A percentile compares a stretch with the other conserved stretches of the same genome.
phyloP scores from a whole-genome alignment of 2,329 filamentous ascomycete genomes.

The Cytospora chrysosperma region DNA sequence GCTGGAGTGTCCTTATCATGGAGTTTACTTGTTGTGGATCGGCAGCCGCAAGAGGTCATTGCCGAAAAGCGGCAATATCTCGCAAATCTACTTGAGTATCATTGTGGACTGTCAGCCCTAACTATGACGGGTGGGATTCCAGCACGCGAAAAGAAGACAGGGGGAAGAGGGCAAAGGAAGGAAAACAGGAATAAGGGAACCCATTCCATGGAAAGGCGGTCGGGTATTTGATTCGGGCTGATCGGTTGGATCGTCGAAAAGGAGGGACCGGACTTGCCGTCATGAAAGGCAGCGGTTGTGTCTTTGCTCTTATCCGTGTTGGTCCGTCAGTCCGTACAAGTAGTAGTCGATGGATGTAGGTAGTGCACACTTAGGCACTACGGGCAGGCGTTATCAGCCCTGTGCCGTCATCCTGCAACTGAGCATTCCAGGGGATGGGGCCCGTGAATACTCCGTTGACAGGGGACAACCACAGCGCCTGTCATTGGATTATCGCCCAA shows the following conservation, averaged over 20 bases:
- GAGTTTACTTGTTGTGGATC: too few relatives aligned
- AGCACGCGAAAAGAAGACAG: constrained; percentile 8
- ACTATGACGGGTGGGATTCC: not conserved
- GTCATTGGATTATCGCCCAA: not conserved
- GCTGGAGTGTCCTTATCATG: too few relatives aligned
- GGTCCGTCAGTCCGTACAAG: not conserved
- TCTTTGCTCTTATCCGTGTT: not conserved
- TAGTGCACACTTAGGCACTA: not conserved
- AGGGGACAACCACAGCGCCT: too few relatives aligned
- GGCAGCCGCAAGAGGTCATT: too few relatives aligned
- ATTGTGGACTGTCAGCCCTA: too few relatives aligned
- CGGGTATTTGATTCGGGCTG: constrained; percentile 2
- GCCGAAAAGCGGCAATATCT: too few relatives aligned
- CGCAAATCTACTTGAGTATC: too few relatives aligned
- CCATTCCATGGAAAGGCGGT: not conserved
- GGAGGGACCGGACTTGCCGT: constrained; percentile 15
- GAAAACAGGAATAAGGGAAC: too few relatives aligned
- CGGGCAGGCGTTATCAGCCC: not conserved
- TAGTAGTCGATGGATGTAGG: not conserved
- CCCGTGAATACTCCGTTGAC: too few relatives aligned
- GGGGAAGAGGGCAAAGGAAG: too few relatives aligned
- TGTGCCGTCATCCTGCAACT: not conserved
- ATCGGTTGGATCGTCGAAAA: constrained; percentile 7
- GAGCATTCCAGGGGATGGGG: not conserved
- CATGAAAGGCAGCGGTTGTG: too few relatives aligned